Conservation (phyloP, 495 filamentous ascomycete genomes). For the Penicillium chermesinum region DNA sequence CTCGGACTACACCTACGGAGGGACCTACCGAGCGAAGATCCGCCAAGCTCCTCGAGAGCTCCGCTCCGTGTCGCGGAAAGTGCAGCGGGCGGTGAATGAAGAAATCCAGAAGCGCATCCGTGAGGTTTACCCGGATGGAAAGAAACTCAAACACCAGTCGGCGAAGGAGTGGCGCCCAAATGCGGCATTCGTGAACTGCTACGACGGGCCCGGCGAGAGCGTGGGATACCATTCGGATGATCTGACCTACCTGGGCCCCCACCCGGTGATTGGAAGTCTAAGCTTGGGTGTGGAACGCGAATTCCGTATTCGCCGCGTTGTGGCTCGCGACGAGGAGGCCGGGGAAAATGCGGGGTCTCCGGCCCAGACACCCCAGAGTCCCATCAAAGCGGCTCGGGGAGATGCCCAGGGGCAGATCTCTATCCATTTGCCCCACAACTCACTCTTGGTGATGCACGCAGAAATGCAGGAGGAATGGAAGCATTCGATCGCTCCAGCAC, state of each 20-base stretch:
- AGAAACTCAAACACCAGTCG: constrained; percentile 75
- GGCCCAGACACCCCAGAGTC: constrained; percentile 1
- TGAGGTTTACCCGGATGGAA: constrained; percentile 53
- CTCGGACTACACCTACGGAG: constrained; percentile 80
- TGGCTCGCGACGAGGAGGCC: constrained; percentile 51
- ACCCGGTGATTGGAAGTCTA: constrained; percentile 80
- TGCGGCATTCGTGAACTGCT: constrained; percentile 91
- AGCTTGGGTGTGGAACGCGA: constrained; percentile 86
- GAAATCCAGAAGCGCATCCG: constrained; percentile 64
- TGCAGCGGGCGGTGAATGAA: constrained; percentile 68
- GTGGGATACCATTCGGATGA: constrained; percentile 93
- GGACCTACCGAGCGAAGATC: constrained; percentile 65
- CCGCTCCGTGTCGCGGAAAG: constrained; percentile 55
- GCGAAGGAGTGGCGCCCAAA: constrained; percentile 73
- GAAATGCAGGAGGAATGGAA: constrained; percentile 63
- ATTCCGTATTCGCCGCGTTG: constrained; percentile 75
- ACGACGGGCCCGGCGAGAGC: constrained; percentile 68
- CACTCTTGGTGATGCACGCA: constrained; percentile 88
- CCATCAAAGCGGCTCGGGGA: constrained; percentile 25
- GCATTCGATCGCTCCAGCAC: constrained; percentile 64
- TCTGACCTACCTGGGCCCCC: constrained; percentile 86
- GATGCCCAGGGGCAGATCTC: constrained; percentile 77
- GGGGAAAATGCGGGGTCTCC: constrained; percentile 2
- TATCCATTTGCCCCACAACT: constrained; percentile 91
- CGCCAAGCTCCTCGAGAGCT: constrained; percentile 68